These are phyloP conservation scores for Agastache rugosa DNA, from an alignment of 257 asterid genomes.

Conservation along the genomic window DNA sequence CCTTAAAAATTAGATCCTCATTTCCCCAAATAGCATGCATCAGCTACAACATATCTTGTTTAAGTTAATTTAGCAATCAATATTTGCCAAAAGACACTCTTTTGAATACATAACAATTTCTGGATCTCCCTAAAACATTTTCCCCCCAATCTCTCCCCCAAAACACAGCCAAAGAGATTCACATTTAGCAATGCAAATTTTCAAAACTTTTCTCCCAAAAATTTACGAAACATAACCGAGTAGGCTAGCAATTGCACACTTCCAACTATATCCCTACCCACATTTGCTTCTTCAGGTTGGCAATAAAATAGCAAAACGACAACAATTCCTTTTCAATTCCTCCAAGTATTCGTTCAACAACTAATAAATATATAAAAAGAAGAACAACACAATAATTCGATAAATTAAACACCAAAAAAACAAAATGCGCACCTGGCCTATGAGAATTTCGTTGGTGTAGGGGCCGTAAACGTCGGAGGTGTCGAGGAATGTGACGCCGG, in stretches of 20 bases:
- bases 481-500: constrained; percentile 48
- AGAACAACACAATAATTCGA: background rate
- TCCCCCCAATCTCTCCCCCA: background rate
- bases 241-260: background rate
- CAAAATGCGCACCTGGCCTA: constrained; percentile 34
- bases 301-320: background rate
- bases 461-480: constrained; percentile 51
- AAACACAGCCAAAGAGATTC: background rate
- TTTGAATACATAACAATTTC: background rate
- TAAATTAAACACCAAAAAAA: background rate
- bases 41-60: background rate
- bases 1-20: background rate
- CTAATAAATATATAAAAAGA: no score
- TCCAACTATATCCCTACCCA: background rate
- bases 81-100: background rate
- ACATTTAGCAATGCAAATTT: background rate
- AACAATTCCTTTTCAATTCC: background rate
- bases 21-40: background rate
- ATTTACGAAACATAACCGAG: background rate
- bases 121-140: background rate
- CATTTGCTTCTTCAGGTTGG: background rate
- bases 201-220: background rate
- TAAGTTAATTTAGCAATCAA: background rate
- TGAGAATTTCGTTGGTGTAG: constrained; percentile 44
- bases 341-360: background rate